Base-by-base conservation (phyloP, 768 basidiomycete genomes). In the Lactarius sp. region DNA sequence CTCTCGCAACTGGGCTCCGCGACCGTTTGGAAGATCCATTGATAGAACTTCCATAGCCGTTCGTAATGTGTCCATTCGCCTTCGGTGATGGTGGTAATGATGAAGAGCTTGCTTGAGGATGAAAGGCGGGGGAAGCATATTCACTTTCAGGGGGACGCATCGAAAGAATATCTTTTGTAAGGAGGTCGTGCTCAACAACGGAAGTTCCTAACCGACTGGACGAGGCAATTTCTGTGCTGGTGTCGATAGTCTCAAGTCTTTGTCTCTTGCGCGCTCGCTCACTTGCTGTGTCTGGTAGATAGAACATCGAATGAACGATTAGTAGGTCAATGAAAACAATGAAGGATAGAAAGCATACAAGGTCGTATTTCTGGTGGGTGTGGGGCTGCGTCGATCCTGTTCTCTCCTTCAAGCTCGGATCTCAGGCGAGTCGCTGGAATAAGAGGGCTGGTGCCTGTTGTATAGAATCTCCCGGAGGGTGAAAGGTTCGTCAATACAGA, bases 191-290 rank as follows among this genome's bases (percentile, higher is more conserved):
- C 66, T 71, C 67, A 39, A 66, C 44, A 50, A 67, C 44, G 52
- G 71, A 61, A 55, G 54, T 37, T 36, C 59, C 59, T 34, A 69
- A 68, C 59, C 71, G 70, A 64, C 71, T 69, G 49, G 75, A 72
- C 75, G 74, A 74, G 72, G 73, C 75, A 66, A 70, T 72, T 66
- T 71, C 64, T 70, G 71, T 64, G 73, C 71, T 72, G 71, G 67
- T 62, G 73, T 71, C 68, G 64, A 73, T 72, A 68, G 70, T 78
- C 70, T 80, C 79, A 71, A 81, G 77, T 75, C 87, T 81, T 78
- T 86, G 86, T 79, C 87, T 81, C 80, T 89, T 89, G 76, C 81
- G 81, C 69, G 84, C 83, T 74, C 67, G 64, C 56, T 69, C 69
- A 37, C 42, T 67, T 41, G 69, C 56, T 53, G 56, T 60, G 60